These are phyloP conservation scores for Fraxinus floribunda DNA, from an alignment of 305 asterid genomes.

Conservation along the genomic window DNA sequence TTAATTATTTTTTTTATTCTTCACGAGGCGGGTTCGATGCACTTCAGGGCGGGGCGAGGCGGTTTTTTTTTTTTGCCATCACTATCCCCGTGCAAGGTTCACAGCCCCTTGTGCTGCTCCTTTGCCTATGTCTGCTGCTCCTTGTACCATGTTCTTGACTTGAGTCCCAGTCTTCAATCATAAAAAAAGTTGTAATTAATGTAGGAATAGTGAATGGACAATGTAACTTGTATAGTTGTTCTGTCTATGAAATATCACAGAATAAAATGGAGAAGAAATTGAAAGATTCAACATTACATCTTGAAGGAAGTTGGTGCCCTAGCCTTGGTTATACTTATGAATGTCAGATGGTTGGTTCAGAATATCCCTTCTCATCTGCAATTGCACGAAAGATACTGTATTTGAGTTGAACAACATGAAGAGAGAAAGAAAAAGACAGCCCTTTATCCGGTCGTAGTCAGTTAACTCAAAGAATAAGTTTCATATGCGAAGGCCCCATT, in stretches of 20 bases:
- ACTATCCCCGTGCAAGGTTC: conserved; percentile 21
- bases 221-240: not conserved
- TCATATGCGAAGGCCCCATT: not conserved
- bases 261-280: not conserved
- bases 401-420: not conserved
- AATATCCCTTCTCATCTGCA: conserved; percentile 55
- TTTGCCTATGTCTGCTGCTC: conserved; percentile 33
- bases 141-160: conserved; percentile 38
- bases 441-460: not conserved
- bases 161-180: conserved; percentile 36
- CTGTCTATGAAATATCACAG: not conserved
- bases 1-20: too few species aligned
- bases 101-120: conserved; percentile 34
- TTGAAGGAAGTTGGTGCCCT: conserved; percentile 41
- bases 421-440: not conserved
- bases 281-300: conserved; percentile 40
- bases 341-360: conserved; percentile 36
- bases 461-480: not conserved
- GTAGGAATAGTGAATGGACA: not conserved
- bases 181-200: not conserved
- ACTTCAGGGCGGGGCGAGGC: too few species aligned
- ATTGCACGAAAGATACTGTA: not conserved
- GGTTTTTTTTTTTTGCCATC: too few species aligned
- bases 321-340: conserved; percentile 36
- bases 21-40: too few species aligned